Base-by-base conservation (phyloP, 257 asterid species). In the Cruciata laevipes region DNA sequence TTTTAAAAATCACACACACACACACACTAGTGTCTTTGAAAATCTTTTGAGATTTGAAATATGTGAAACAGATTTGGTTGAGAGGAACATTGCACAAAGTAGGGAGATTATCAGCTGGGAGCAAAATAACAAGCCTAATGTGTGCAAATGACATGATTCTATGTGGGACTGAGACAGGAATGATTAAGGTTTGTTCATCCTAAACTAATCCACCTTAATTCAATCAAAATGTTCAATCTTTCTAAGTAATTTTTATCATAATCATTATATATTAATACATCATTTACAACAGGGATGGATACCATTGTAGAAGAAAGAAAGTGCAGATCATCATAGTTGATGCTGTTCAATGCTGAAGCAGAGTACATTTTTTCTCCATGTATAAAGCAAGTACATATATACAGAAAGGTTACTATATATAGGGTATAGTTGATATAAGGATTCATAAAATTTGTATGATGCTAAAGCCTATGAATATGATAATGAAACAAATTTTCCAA, bases 71-170 rank as follows among this genome's bases (percentile, higher is more conserved):
- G 95, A 85, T 92, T 68, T 92, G 96, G 97, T 77, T 92, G 79
- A 85, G 97, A 83, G 97, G 95, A 63, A 78, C 96, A 58, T 91
- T 85, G 11, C 96, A 92, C 61, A 89, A 83, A 78, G 97, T 92
- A 42, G 98, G 97, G 58, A 87, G 98, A 69, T 52, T 92, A 74
- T 92, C 97, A 73, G 95, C 97, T 33, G 94, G 97, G 18, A 86
- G 97, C 95, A 92, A 87, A 75, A 87, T 89, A 66, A 89, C 98
- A 24, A 86, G 97, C 83, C 69, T 92, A 27, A 84, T 89, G 60
- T 71, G 95, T 20, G 98, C 97, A 57, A 92, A 92, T 71, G 98
- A 84, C 82, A 85, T 89, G 91, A 84, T 92, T 74, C 79, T 92
- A 11, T 92, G 98, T 68, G 98, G 98, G 35, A 92, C 96, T 20